Evolutionary conservation across 352 stramenopile genomes (phyloP), one percentile per base, ranked within the genome.

Genomic region (Saprolegnia parasitica): DNA sequence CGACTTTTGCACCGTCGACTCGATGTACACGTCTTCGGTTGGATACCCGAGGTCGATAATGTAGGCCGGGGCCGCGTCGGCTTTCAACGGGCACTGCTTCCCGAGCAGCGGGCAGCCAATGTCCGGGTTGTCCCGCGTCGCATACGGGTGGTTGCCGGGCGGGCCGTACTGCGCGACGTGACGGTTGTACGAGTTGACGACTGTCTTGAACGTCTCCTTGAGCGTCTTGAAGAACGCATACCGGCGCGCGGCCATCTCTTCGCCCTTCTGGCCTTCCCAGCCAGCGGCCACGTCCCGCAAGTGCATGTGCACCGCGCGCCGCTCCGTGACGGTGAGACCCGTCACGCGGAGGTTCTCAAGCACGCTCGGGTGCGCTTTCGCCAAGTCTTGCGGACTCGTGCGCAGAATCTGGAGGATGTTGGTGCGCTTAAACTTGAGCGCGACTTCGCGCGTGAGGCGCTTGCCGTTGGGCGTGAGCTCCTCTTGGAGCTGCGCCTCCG

Each of bases 241-340:
- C 71, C 96, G 96, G 46, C 92, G 83, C 73, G 96, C 95, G 15
- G 88, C 96, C 86, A 97, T 91, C 73, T 95, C 89, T 74, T 97
- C 91, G 46, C 88, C 86, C 72, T 96, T 89, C 55, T 94, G 87
- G 46, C 81, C 70, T 71, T 96, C 91, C 91, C 91, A 97, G 47
- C 79, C 83, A 23, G 91, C 80, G 4, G 87, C 89, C 68, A 96
- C 77, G 21, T 81, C 78, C 52, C 80, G 78, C 57, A 97, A 70
- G 72, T 97, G 91, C 72, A 91, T 81, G 72, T 97, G 89, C 21
- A 97, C 37, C 0, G 89, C 91, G 58, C 91, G 86, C 37, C 91
- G 86, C 71, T 97, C 91, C 23, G 90, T 96, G n/a, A 97, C 81
- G 1, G 89, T 89, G 16, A 97, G 76, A 84, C 91, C 90, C 5